phyloP scores from a whole-genome alignment of 2,329 filamentous ascomycete genomes.

The Mycosphaerella sp. region DNA sequence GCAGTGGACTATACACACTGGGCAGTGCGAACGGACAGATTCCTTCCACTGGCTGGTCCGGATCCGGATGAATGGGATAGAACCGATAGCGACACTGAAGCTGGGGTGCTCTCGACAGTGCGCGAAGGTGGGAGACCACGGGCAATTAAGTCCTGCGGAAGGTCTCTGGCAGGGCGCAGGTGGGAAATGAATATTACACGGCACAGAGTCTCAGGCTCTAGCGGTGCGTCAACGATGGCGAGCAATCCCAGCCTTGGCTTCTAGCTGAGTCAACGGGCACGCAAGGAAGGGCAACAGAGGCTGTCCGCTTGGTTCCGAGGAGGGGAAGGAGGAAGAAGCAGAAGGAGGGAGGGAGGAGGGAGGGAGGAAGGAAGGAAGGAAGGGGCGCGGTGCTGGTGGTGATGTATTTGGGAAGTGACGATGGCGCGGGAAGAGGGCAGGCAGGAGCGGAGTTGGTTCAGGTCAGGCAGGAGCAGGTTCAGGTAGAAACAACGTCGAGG shows the following conservation, averaged over 20 bases:
- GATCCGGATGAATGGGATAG: not conserved
- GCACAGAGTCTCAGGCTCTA: conserved; percentile 14
- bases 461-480: too few species aligned
- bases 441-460: too few species aligned
- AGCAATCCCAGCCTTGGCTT: conserved; percentile 14
- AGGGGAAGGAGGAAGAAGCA: too few species aligned
- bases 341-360: too few species aligned
- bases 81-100: not conserved
- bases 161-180: not conserved
- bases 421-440: too few species aligned
- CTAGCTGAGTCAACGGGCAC: conserved; percentile 9
- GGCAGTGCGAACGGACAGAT: not conserved
- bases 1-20: conserved; percentile 1
- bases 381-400: too few species aligned
- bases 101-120: conserved; percentile 3
- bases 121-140: conserved; percentile 4
- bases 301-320: conserved; percentile 3
- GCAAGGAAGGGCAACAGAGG: conserved; percentile 13
- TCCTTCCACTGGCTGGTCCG: conserved; percentile 3
- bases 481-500: too few species aligned
- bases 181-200: conserved; percentile 13
- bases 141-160: conserved; percentile 1
- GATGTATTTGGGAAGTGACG: too few species aligned
- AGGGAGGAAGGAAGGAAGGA: too few species aligned
- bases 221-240: conserved; percentile 8